These are phyloP conservation scores for Benincasa hispida DNA, from an alignment of 306 rosid genomes.

Conservation along the genomic window DNA sequence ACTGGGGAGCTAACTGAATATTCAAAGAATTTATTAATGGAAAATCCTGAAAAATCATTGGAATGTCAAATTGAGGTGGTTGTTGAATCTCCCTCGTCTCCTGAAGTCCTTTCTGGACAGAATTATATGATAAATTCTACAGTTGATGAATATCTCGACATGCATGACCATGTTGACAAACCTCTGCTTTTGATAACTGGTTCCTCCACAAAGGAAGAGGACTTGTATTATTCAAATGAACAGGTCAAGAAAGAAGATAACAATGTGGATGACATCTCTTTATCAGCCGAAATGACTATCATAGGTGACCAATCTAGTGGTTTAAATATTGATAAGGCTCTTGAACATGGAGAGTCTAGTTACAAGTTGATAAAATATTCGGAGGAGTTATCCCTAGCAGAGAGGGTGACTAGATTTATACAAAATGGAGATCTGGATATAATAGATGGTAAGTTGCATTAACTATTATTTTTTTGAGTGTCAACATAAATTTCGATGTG, in stretches of 20 bases:
- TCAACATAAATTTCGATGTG: not conserved
- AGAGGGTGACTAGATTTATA: slow-evolving; percentile 64
- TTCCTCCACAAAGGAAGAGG: slow-evolving; percentile 22
- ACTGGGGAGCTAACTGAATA: not conserved
- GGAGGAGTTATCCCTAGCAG: slow-evolving; percentile 30
- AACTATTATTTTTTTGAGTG: not conserved
- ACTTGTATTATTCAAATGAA: slow-evolving; percentile 14
- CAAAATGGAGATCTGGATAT: slow-evolving; percentile 67
- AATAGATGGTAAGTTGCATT: slow-evolving; percentile 40
- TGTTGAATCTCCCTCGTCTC: slow-evolving; percentile 4
- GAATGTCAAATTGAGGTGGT: not conserved
- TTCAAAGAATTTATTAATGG: not conserved
- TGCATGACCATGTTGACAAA: not conserved
- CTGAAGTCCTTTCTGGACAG: not conserved
- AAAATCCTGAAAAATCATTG: not conserved
- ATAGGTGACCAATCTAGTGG: slow-evolving; percentile 16
- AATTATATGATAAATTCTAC: not conserved
- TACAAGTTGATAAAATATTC: slow-evolving; percentile 13
- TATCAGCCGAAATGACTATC: slow-evolving; percentile 13
- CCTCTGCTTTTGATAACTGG: slow-evolving; percentile 8
- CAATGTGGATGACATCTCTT: slow-evolving; percentile 21
- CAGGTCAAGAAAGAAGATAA: slow-evolving; percentile 19
- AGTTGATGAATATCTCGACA: not conserved
- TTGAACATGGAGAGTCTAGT: slow-evolving; percentile 21
- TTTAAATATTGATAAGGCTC: slow-evolving; percentile 12